Percentiles rank a stretch among this genome's conserved stretches.
Conservation (phyloP, 768 basidiomycete species). For the Leccinum fibrillosum region DNA sequence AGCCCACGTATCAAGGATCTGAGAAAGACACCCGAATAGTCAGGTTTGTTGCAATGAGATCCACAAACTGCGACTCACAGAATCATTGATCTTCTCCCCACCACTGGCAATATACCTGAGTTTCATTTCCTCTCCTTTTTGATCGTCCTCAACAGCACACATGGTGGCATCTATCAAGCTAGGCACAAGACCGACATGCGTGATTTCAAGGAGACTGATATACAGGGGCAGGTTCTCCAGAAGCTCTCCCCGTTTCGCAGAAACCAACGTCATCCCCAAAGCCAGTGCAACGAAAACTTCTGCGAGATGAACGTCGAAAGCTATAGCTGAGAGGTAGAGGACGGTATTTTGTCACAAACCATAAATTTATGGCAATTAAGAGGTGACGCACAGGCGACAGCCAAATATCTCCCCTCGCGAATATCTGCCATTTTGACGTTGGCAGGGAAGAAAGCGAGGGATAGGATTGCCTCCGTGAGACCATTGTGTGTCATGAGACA, state of each 20-base stretch:
- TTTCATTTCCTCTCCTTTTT: constrained; percentile 29
- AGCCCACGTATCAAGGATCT: constrained; percentile 47
- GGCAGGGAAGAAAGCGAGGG: constrained; percentile 25
- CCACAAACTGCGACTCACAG: constrained; percentile 31
- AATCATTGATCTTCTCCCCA: constrained; percentile 52
- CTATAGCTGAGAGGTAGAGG: constrained; percentile 36
- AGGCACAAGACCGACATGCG: constrained; percentile 51
- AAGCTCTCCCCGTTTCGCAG: constrained; percentile 36
- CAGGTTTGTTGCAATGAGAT: background rate
- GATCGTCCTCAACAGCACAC: constrained; percentile 25
- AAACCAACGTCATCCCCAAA: constrained; percentile 44
- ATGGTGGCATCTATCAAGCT: constrained; percentile 52
- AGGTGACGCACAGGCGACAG: constrained; percentile 40
- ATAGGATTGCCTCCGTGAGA: constrained; percentile 30
- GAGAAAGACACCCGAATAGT: background rate
- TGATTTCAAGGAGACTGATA: constrained; percentile 39
- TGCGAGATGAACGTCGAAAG: constrained; percentile 50
- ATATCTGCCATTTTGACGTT: constrained; percentile 21
- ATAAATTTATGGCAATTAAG: background rate
- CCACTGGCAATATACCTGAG: constrained; percentile 47
- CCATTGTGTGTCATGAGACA: constrained; percentile 40
- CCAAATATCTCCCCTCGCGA: constrained; percentile 35
- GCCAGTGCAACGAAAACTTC: constrained; percentile 42
- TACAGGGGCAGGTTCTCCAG: constrained; percentile 40
- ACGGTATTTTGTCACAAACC: background rate